These are phyloP conservation scores for Mycena kentingensis DNA, from an alignment of 768 basidiomycete species.

Conservation along the genomic window DNA sequence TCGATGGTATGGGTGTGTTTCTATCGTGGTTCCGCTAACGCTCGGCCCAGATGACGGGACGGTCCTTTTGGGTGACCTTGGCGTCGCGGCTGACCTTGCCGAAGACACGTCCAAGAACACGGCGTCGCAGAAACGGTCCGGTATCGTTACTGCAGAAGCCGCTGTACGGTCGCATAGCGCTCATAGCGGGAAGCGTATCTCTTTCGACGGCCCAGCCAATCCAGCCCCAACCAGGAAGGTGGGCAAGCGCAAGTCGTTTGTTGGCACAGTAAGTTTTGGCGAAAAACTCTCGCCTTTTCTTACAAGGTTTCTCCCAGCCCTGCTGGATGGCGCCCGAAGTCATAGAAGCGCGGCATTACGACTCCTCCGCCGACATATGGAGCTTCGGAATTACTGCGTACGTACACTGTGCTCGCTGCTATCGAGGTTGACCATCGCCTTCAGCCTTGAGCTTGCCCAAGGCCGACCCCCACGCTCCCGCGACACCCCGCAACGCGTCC, in stretches of 20 bases:
- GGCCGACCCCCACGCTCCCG: constrained; percentile 85
- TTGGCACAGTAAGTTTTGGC: constrained; percentile 69
- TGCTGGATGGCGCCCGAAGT: constrained; percentile 98
- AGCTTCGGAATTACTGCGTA: constrained; percentile 93
- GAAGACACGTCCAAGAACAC: constrained; percentile 54
- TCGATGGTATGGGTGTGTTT: constrained; percentile 46
- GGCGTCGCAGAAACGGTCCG: constrained; percentile 31
- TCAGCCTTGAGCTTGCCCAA: constrained; percentile 71
- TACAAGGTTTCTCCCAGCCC: constrained; percentile 46
- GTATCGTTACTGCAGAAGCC: constrained; percentile 32
- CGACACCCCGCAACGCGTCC: constrained; percentile 70
- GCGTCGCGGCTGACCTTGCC: constrained; percentile 82
- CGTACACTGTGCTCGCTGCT: neutral
- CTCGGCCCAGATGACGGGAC: constrained; percentile 66
- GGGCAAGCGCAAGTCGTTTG: constrained; percentile 88
- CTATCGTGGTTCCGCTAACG: neutral
- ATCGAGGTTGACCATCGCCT: neutral
- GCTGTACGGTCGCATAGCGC: constrained; percentile 31
- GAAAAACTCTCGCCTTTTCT: neutral
- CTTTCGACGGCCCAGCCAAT: constrained; percentile 35
- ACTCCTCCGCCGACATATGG: constrained; percentile 91
- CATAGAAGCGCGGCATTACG: constrained; percentile 81
- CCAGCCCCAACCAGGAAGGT: constrained; percentile 52
- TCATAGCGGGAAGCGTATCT: constrained; percentile 30
- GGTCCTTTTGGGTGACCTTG: constrained; percentile 88